Conservation (phyloP, 148 eudicot species). For the Silene uniflora region DNA sequence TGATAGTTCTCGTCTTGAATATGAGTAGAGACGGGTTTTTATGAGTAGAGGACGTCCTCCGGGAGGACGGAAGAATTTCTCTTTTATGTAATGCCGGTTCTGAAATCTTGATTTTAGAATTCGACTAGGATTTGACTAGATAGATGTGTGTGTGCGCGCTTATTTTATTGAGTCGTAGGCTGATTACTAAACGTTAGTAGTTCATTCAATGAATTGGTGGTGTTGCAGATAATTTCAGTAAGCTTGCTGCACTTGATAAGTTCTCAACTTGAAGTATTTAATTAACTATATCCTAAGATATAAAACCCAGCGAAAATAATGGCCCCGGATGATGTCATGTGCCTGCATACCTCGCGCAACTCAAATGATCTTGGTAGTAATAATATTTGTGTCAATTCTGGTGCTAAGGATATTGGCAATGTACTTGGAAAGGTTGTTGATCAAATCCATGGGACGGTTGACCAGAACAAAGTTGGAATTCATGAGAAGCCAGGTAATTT, state of each 20-base stretch:
- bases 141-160: not conserved
- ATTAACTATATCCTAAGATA: constrained; percentile 1
- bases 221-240: constrained; percentile 3
- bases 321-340: constrained; percentile 10
- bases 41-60: too few species aligned
- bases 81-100: too few species aligned
- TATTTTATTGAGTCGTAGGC: not conserved
- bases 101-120: too few species aligned
- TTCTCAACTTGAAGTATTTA: not conserved
- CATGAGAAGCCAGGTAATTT: constrained; percentile 14
- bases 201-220: not conserved
- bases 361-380: constrained; percentile 9
- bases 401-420: constrained; percentile 8
- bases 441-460: not conserved
- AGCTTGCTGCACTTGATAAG: not conserved
- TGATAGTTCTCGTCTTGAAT: not conserved
- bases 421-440: constrained; percentile 12
- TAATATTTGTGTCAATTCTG: constrained; percentile 6
- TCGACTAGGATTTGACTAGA: too few species aligned
- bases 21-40: not conserved
- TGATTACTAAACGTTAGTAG: not conserved
- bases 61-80: too few species aligned
- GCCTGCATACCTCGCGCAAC: constrained; percentile 2
- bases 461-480: not conserved
- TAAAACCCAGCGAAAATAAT: constrained; percentile 9